phyloP scores from a whole-genome alignment of 495 filamentous ascomycete species.

The Penicillium angulare region DNA sequence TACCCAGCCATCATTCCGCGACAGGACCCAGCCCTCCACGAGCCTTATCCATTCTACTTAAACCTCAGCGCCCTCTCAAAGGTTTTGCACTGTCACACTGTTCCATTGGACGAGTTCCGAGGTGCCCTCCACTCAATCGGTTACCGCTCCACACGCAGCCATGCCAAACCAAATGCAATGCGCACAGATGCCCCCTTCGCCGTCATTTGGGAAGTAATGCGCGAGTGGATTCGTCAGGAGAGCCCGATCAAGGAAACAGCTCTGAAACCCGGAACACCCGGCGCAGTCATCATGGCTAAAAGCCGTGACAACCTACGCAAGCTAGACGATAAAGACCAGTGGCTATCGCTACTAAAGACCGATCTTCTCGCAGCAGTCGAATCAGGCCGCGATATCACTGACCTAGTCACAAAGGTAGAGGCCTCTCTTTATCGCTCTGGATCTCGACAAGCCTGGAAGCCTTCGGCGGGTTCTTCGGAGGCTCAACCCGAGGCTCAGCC shows the following conservation, averaged over 20 bases:
- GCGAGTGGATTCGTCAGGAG: constrained; percentile 82
- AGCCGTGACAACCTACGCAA: constrained; percentile 26
- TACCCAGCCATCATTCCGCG: constrained; percentile 35
- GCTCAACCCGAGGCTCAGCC: constrained; percentile 6
- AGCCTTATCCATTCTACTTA: constrained; percentile 84
- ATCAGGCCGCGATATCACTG: constrained; percentile 33
- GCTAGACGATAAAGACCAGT: constrained; percentile 15
- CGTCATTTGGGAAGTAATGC: constrained; percentile 90
- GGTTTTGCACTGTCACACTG: constrained; percentile 72
- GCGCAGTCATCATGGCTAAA: constrained; percentile 61
- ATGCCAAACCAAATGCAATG: constrained; percentile 83
- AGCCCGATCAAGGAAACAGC: constrained; percentile 66
- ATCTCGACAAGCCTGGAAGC: constrained; percentile 16
- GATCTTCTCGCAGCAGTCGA: constrained; percentile 35
- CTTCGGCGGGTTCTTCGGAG: constrained; percentile 14
- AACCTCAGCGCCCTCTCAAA: constrained; percentile 68
- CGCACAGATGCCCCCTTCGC: constrained; percentile 89
- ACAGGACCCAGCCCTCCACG: constrained; percentile 54
- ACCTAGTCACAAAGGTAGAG: constrained; percentile 44
- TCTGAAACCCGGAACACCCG: constrained; percentile 66
- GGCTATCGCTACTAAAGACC: constrained; percentile 32
- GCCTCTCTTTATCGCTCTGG: constrained; percentile 45
- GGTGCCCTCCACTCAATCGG: constrained; percentile 79
- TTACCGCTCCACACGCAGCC: constrained; percentile 77
- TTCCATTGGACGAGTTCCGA: constrained; percentile 66